These are phyloP conservation scores for Wickerhamomyces kurtzmanii DNA, from an alignment of 805 yeast genomes.

Conservation along the genomic window DNA sequence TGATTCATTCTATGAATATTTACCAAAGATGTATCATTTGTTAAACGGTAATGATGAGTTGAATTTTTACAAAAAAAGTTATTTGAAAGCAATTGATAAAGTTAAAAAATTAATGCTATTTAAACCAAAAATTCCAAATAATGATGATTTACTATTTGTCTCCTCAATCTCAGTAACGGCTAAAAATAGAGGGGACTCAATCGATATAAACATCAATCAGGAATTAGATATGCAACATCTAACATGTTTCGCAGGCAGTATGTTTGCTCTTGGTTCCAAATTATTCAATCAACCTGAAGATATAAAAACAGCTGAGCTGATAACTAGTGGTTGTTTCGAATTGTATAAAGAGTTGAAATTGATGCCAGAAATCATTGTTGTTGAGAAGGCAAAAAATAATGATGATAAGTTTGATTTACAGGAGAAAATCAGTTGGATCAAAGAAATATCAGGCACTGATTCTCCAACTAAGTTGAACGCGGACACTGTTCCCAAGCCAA, in stretches of 20 bases:
- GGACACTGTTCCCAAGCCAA: neutral
- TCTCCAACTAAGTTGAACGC: no score
- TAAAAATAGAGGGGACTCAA: slow-evolving; percentile 8
- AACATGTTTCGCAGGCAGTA: slow-evolving; percentile 45
- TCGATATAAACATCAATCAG: slow-evolving; percentile 14
- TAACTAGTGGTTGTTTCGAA: slow-evolving; percentile 40
- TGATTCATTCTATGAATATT: slow-evolving; percentile 38
- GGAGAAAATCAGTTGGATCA: slow-evolving; percentile 5
- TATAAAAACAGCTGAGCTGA: slow-evolving; percentile 26
- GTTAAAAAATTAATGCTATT: slow-evolving; percentile 31
- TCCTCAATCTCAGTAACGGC: slow-evolving; percentile 15
- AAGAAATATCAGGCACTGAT: slow-evolving; percentile 1
- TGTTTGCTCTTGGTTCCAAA: slow-evolving; percentile 37
- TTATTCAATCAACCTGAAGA: slow-evolving; percentile 26
- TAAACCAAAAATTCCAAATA: slow-evolving; percentile 32
- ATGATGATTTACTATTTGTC: slow-evolving; percentile 23
- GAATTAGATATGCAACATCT: slow-evolving; percentile 34
- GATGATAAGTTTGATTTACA: slow-evolving; percentile 14
- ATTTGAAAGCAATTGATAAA: slow-evolving; percentile 24
- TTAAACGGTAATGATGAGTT: slow-evolving; percentile 25
- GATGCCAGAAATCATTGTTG: slow-evolving; percentile 32
- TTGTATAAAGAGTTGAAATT: slow-evolving; percentile 28
- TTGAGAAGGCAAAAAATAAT: slow-evolving; percentile 13
- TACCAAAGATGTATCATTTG: slow-evolving; percentile 36
- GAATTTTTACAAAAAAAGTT: slow-evolving; percentile 18